A percentile compares a stretch with the other conserved stretches of the same genome.
These are phyloP conservation scores for Lasiodiplodia gonubiensis DNA, from an alignment of 2,329 filamentous ascomycete species.

Conservation along the genomic window DNA sequence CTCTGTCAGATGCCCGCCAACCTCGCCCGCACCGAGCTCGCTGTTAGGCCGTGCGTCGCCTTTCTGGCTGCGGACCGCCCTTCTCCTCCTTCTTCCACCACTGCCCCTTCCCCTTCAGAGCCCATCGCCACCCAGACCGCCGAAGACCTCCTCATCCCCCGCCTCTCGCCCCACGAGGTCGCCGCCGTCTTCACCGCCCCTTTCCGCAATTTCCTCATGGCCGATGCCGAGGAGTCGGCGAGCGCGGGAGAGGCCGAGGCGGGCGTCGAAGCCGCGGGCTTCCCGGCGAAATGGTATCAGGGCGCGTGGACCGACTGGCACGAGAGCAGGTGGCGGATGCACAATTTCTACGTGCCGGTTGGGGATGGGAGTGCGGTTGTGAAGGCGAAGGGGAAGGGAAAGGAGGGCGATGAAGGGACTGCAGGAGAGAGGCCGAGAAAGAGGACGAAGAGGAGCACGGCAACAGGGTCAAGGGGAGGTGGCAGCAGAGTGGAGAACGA, in stretches of 20 bases:
- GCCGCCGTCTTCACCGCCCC: constrained; percentile 92
- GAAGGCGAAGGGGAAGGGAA: constrained; percentile 53
- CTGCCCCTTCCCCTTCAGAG: constrained; percentile 38
- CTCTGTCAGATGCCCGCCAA: constrained; percentile 77
- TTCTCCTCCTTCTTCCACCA: background rate
- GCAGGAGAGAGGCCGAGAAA: background rate
- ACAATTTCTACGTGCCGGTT: constrained; percentile 90
- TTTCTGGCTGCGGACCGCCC: constrained; percentile 62
- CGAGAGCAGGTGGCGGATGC: constrained; percentile 78
- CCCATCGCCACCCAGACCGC: constrained; percentile 37
- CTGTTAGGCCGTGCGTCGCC: constrained; percentile 57
- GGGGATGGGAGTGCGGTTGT: constrained; percentile 68
- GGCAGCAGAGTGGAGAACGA: background rate
- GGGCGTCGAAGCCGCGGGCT: constrained; percentile 39
- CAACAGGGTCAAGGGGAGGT: no score
- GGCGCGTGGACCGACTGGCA: constrained; percentile 84
- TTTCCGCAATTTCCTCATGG: constrained; percentile 79
- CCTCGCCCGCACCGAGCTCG: constrained; percentile 57
- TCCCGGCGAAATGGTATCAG: constrained; percentile 76
- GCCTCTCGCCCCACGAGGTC: constrained; percentile 86
- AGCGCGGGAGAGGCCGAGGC: constrained; percentile 16
- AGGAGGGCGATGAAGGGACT: background rate
- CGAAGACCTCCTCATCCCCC: constrained; percentile 76
- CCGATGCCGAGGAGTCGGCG: constrained; percentile 58
- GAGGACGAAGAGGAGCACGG: constrained; percentile 34